Evolutionary conservation across 768 basidiomycete species (phyloP), one percentile per base, ranked within the genome.

Genomic region (Psilocybe cyanescens): DNA sequence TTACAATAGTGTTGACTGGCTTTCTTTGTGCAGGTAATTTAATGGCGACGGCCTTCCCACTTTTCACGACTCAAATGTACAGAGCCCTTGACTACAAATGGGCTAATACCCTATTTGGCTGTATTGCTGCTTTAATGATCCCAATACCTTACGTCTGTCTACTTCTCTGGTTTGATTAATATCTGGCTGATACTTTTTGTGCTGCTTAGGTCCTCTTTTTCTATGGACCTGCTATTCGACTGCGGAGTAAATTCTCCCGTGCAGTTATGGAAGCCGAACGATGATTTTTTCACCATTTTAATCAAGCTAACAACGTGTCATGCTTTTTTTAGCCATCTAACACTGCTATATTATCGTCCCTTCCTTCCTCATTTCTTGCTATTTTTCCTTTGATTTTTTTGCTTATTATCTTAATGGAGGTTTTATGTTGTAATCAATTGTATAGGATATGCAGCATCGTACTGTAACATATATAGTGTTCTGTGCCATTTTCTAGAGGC

Each of bases 11-110:
- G 24, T 24, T 24, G 24, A 17, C 59, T 30, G 30, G 14, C 4
- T 6, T 53, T 39, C 29, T 46, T 37, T 49, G 60, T 19, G 39
- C 61, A 86, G 83, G 85, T 35, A 86, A 85, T 61, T 58, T 86
- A 17, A 67, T 78, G 0, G 85, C 76, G 0, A 78, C 78, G 11
- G 78, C 76, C 9, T 90, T 91, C 72, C 84, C 89, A 0, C 78
- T 91, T 8, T 90, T 90, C 72, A 84, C 85, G 7, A 71, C 77
- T 16, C 81, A 78, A 53, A 87, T 90, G 86, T 88, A 85, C 70
- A 68, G 71, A 2, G 74, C 70, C 0, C 77, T 91, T 33, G 81
- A 78, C 14, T 86, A 85, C 59, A 80, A 79, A 62, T 89, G 88
- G 83, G 85, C 86, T 1, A 83, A 81, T 62, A 86, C 83, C 9